phyloP scores from a whole-genome alignment of 2,329 filamentous ascomycete species.

The Ceratocystis eucalypticola region DNA sequence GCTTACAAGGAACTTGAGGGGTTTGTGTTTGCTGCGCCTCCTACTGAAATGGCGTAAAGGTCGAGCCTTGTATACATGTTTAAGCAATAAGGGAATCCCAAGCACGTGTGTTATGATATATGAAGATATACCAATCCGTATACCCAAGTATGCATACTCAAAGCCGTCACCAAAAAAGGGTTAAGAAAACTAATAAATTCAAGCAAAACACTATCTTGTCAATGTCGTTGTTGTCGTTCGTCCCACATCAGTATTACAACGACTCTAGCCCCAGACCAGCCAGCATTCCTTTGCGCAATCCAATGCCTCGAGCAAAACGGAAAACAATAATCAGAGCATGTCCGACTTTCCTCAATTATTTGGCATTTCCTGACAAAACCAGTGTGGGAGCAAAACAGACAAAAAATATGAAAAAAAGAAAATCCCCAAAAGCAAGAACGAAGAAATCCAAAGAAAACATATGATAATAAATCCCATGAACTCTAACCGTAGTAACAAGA shows the following conservation, averaged over 20 bases:
- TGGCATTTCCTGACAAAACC: neutral
- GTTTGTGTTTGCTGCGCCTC: constrained; percentile 31
- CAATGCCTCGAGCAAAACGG: neutral
- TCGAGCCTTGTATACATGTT: neutral
- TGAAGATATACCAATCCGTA: constrained; percentile 3
- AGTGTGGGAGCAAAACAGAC: too few species aligned
- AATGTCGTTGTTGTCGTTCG: neutral
- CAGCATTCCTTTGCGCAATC: neutral
- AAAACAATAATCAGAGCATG: neutral
- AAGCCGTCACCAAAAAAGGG: neutral
- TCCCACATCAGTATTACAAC: neutral
- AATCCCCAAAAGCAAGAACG: neutral
- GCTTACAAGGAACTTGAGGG: constrained; percentile 41
- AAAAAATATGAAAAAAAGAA: neutral
- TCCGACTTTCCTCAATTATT: neutral
- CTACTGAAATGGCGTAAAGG: constrained; percentile 4
- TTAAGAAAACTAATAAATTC: neutral
- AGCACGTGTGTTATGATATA: neutral
- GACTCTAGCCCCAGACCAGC: neutral
- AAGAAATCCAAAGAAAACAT: constrained; percentile 6
- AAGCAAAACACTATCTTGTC: neutral
- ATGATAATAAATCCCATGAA: neutral
- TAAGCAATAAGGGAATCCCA: neutral
- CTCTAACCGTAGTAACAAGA: constrained; percentile 9
- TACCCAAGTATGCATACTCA: neutral